Conservation (phyloP, 2,329 filamentous ascomycete genomes). For the Cercospora sp. region DNA sequence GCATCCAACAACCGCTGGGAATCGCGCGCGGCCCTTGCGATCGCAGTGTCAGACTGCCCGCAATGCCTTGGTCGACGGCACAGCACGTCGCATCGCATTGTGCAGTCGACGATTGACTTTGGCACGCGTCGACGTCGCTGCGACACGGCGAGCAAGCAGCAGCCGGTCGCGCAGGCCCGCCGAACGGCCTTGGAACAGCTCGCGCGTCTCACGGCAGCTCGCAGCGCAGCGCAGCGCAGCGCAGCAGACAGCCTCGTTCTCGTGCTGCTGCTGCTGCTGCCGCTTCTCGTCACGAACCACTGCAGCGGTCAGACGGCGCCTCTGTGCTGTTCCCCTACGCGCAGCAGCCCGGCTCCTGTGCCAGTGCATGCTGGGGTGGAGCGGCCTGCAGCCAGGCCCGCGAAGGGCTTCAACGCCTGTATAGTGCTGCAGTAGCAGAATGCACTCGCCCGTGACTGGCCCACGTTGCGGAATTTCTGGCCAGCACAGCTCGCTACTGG, state of each 20-base stretch:
- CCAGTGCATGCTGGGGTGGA: background rate
- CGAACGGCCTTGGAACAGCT: background rate
- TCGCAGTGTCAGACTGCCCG: conserved; percentile 3
- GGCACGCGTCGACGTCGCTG: background rate
- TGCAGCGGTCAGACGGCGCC: conserved; percentile 9
- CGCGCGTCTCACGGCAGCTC: background rate
- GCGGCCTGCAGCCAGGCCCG: conserved; percentile 1
- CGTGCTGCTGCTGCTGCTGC: background rate
- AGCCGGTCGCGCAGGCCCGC: conserved; percentile 5
- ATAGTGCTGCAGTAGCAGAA: conserved; percentile 13
- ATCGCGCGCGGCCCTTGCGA: conserved; percentile 5
- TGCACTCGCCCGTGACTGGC: conserved; percentile 8
- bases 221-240: no score
- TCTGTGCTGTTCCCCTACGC: background rate
- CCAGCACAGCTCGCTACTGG: background rate
- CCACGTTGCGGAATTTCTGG: conserved; percentile 1
- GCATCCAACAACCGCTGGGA: background rate
- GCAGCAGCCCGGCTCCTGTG: no score
- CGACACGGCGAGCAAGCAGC: conserved; percentile 1
- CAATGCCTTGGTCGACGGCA: background rate
- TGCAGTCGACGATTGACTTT: background rate
- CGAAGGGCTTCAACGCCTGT: background rate
- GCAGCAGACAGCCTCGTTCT: conserved; percentile 2
- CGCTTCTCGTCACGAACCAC: conserved; percentile 3
- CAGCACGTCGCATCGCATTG: background rate